Base-by-base conservation (phyloP, 2,329 filamentous ascomycete species). In the Neobulgaria alba region DNA sequence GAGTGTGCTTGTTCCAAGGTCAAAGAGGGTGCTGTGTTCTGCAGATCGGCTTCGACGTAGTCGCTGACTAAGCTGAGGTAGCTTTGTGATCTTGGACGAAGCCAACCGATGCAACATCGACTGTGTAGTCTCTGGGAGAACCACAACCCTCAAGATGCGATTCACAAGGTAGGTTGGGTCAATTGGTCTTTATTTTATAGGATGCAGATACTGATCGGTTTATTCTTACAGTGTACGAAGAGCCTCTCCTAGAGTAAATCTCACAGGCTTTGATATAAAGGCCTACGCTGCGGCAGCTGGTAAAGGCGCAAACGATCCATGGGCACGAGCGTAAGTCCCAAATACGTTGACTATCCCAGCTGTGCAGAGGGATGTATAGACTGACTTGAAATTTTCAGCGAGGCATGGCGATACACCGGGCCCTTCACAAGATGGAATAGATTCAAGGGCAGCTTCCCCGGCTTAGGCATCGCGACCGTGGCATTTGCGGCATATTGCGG, bases 391-490 rank as follows among this genome's bases (percentile, higher is more conserved):
- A 3, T 7, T 17, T 23, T 30, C 62, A 98, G 92, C 61, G 92
- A 98, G 71, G 76, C 85, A 61, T 98, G 92, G 92, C 77, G 92
- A 66, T 95, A 95, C 72, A 80, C 75, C 26, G 92, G 90, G 49
- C 81, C 77, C 40, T 96, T 95, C 72, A 82, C 81, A 52, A 78
- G 90, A 56, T 84, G 72, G 68, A 94, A 95, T 69, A 83, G 92
- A 56, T 92, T 95, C 72, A 88, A 82, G 69, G 71, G 75, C 57
- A 72, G 79, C 50, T 87, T 98, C 62, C 92, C 92, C 29, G 92
- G 92, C 47, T 73, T 98, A 56, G 92, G 92, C 50, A 94, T 90
- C 55, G 92, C 88, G 21, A 84, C 84, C 4, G 89, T 92, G 45
- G 89, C 90, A 33, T 98, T 98, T 63, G 79, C 82, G 36, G 81